A percentile compares a stretch with the other conserved stretches of the same genome.
Evolutionary conservation across 257 asterid genomes (phyloP).

Genomic region (Solanum virginianum): DNA sequence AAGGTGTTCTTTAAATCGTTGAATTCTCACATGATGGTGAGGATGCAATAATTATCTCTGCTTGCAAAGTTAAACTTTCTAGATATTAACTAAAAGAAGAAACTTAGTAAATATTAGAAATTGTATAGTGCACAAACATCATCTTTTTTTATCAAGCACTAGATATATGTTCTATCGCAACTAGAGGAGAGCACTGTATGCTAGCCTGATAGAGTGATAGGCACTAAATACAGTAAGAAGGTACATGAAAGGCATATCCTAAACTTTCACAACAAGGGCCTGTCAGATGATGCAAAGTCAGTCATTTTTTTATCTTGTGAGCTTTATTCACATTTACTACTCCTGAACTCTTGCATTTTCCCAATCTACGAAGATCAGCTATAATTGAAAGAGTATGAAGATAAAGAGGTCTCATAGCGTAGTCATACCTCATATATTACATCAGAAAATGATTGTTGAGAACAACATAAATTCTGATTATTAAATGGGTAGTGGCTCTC

Average conservation of each 20-base stretch:
- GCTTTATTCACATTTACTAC: not conserved
- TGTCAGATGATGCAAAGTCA: not conserved
- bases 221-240: not conserved
- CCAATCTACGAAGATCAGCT: not conserved
- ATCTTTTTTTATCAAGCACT: not conserved
- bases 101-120: not conserved
- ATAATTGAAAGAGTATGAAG: not conserved
- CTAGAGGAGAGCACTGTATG: not conserved
- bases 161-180: not conserved
- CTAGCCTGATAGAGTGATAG: not conserved
- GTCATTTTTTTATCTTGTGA: not conserved
- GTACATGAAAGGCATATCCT: not conserved
- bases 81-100: not conserved
- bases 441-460: constrained; percentile 10
- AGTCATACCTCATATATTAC: constrained; percentile 22
- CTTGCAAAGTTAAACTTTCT: not conserved
- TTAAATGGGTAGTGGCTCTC: constrained; percentile 34
- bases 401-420: not conserved
- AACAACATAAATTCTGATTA: not conserved
- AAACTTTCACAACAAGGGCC: not conserved
- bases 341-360: not conserved
- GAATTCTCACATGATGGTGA: not conserved
- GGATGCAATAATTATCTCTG: not conserved
- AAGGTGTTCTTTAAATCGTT: not conserved
- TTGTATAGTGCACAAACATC: not conserved